Evolutionary conservation across 1,284 basidiomycete species (phyloP), one percentile per base, ranked within the genome.

Genomic region (Ganoderma multipileum): DNA sequence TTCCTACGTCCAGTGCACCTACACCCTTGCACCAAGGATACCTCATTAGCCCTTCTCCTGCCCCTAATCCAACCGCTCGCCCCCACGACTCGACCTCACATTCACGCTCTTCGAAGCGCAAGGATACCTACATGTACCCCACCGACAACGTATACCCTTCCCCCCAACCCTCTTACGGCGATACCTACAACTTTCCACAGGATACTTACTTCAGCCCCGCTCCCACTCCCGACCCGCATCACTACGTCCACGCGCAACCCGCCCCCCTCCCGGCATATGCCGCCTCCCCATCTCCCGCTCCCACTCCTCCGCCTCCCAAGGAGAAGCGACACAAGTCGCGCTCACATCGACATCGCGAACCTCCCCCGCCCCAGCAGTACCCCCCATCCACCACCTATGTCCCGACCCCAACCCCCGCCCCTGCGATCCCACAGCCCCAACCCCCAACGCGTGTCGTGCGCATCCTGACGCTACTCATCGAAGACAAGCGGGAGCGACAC

Each of bases 401-500:
- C 36, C 54, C 62, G 3, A 55, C 61, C 18, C 63, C 62, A n/a
- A 12, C 20, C 65, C 16, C 20, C 61, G 28, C 70, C 39, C 18
- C 26, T 36, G 11, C 47, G 7, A 39, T 59, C 23, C 26, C 63
- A 7, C 44, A 63, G 7, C 47, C 61, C 28, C 44, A 64, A 8
- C 47, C 47, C 7, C 30, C 30, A 4, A 55, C 57, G 12, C 74
- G 72, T 1, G 58, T 71, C 0, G 65, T 78, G 44, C 80, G 84
- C 54, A 85, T 89, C 78, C 79, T 92, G 12, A 93, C 91, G 6
- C 72, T 92, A 23, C 82, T 93, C 4, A 91, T 92, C 20, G 84
- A 87, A 67, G 92, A 93, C 72, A 73, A 82, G 65, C 85, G 91
- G 36, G 84, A 81, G 69, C 84, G 83, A 3, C 12, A 39, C 38